Evolutionary conservation across 2,329 filamentous ascomycete genomes (phyloP).

Genomic region (Aspergillus piperis): DNA sequence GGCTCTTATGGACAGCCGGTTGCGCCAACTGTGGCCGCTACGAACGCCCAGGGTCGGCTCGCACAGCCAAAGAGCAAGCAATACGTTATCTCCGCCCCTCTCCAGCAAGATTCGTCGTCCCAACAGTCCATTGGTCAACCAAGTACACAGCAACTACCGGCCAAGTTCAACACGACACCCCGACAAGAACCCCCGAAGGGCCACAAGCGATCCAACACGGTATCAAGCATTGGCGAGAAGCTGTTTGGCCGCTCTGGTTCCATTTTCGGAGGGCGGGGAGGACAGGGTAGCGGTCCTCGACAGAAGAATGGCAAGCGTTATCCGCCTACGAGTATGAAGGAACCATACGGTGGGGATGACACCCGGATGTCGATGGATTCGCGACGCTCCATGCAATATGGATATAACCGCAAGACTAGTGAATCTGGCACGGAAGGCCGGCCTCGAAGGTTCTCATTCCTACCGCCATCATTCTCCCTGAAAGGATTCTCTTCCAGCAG

Average conservation of each 20-base stretch:
- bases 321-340: conserved; percentile 88
- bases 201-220: conserved; percentile 73
- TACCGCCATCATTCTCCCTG: conserved; percentile 65
- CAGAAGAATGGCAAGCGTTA: conserved; percentile 66
- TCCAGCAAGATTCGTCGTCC: conserved; percentile 58
- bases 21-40: conserved; percentile 81
- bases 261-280: conserved; percentile 65
- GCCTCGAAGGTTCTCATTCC: conserved; percentile 70
- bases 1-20: conserved; percentile 85
- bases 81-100: conserved; percentile 71
- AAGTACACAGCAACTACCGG: conserved; percentile 59
- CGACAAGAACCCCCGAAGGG: conserved; percentile 49
- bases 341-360: conserved; percentile 63
- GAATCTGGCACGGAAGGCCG: conserved; percentile 63
- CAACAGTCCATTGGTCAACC: conserved; percentile 62
- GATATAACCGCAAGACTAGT: conserved; percentile 69
- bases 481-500: conserved; percentile 63
- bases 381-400: conserved; percentile 70
- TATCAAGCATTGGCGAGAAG: conserved; percentile 79
- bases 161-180: conserved; percentile 60
- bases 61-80: conserved; percentile 74
- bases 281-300: conserved; percentile 40
- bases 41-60: conserved; percentile 85
- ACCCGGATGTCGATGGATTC: conserved; percentile 71
- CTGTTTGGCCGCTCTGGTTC: conserved; percentile 82